A percentile compares a stretch with the other conserved stretches of the same genome.
These are phyloP conservation scores for Solanum sitiens DNA, from an alignment of 257 asterid genomes.

Conservation along the genomic window DNA sequence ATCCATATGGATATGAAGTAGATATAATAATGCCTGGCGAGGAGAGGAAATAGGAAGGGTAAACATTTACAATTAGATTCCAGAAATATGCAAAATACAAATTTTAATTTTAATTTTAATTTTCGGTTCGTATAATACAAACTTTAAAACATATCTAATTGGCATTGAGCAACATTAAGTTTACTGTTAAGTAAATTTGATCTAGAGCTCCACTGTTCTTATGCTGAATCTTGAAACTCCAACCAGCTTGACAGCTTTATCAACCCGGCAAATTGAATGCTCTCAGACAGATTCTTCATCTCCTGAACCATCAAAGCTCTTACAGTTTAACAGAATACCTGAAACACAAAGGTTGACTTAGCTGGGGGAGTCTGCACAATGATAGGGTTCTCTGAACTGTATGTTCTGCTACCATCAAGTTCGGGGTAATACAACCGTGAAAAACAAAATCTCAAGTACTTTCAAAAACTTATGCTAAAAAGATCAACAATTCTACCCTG, in stretches of 20 bases:
- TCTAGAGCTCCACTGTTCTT: background rate
- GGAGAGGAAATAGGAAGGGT: background rate
- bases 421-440: background rate
- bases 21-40: background rate
- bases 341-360: slow-evolving; percentile 1
- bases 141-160: background rate
- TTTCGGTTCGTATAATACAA: background rate
- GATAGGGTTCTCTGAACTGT: background rate
- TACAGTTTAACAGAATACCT: slow-evolving; percentile 26
- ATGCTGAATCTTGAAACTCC: background rate
- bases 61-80: background rate
- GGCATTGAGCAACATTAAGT: background rate
- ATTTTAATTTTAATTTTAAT: background rate
- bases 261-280: background rate
- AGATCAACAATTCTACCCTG: background rate
- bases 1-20: background rate
- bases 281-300: background rate
- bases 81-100: background rate
- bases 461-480: background rate
- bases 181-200: background rate
- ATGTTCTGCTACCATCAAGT: background rate
- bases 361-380: background rate
- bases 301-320: slow-evolving; percentile 8
- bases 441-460: background rate
- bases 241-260: background rate